phyloP scores from a whole-genome alignment of 805 yeast species.

The Schwanniomyces vanrijiae region DNA sequence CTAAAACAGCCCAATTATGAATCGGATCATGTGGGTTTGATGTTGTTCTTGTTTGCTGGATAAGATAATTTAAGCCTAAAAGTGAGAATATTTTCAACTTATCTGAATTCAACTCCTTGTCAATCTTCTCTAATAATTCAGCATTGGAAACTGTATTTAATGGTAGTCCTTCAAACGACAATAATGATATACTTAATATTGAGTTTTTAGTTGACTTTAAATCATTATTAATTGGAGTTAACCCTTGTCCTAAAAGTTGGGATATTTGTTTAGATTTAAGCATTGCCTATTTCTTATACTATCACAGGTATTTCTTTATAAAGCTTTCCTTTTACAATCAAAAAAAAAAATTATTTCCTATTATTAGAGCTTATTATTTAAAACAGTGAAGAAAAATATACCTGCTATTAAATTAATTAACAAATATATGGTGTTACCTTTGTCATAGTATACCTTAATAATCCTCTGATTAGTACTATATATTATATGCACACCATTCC shows the following conservation, averaged over 20 bases:
- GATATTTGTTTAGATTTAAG: conserved; percentile 41
- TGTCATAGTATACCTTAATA: neutral
- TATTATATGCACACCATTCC: neutral
- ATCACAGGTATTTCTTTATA: too few species aligned
- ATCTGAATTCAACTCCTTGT: conserved; percentile 17
- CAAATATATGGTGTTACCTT: neutral
- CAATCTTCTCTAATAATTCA: conserved; percentile 11
- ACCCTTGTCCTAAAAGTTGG: conserved; percentile 32
- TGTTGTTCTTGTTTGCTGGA: conserved; percentile 5
- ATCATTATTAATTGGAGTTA: conserved; percentile 15
- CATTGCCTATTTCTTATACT: conserved; percentile 20
- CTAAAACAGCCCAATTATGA: conserved; percentile 28
- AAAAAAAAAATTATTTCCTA: neutral
- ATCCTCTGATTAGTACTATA: neutral
- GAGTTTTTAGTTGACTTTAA: conserved; percentile 11
- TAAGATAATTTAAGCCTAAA: conserved; percentile 30
- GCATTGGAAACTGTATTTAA: conserved; percentile 35
- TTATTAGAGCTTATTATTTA: neutral
- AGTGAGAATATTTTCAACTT: conserved; percentile 34
- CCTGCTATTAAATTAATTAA: neutral
- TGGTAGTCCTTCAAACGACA: conserved; percentile 39
- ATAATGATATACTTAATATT: conserved; percentile 32
- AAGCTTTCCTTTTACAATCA: too few species aligned
- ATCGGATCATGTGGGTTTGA: conserved; percentile 5
- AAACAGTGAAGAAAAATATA: neutral